phyloP scores from a whole-genome alignment of 2,329 filamentous ascomycete species.

The Periconia digitata region DNA sequence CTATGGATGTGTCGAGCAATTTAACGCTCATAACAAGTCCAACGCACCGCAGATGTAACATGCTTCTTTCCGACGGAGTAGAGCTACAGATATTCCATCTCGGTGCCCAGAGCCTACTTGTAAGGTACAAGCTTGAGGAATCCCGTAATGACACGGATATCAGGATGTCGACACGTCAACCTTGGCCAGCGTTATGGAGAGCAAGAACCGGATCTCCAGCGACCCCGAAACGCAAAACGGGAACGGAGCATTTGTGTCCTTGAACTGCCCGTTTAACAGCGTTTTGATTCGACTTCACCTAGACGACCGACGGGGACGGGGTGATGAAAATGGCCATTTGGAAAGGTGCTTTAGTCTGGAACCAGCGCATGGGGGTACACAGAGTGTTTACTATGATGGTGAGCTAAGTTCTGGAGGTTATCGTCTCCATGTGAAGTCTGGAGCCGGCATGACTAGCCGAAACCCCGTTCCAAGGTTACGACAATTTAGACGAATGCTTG shows the following conservation, averaged over 20 bases:
- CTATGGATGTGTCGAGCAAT: too few relatives aligned
- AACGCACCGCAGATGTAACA: neutral
- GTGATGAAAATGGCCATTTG: too few relatives aligned
- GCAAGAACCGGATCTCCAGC: neutral
- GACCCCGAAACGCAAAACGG: neutral
- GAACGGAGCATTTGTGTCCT: neutral
- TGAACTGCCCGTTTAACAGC: neutral
- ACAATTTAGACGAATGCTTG: neutral
- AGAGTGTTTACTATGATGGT: too few relatives aligned
- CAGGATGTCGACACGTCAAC: neutral
- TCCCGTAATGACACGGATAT: too few relatives aligned
- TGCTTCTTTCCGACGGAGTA: neutral
- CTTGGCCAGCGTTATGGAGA: neutral
- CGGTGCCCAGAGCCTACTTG: neutral
- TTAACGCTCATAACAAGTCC: too few relatives aligned
- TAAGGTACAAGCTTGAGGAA: neutral
- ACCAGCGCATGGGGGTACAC: too few relatives aligned
- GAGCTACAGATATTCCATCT: neutral
- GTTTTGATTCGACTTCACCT: neutral
- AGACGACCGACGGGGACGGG: too few relatives aligned
- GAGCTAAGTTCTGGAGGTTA: neutral
- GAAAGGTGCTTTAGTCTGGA: neutral
- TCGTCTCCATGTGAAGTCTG: neutral
- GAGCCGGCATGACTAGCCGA: neutral
- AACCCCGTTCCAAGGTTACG: neutral